Evolutionary conservation across 805 yeast species (phyloP).

Genomic region (Starmera dryadoides): DNA sequence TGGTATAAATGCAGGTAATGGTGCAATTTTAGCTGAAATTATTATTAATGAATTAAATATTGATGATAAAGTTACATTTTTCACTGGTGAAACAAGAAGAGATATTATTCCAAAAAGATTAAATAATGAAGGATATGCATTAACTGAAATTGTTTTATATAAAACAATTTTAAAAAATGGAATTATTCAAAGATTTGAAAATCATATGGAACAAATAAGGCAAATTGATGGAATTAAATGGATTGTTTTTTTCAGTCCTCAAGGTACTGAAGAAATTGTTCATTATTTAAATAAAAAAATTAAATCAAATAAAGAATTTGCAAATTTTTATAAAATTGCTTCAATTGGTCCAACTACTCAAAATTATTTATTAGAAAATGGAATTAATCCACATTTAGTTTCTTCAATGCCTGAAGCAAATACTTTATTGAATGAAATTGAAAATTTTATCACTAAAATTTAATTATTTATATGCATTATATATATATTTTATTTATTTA

Average conservation of each 20-base stretch:
- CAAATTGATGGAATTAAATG: slow-evolving; percentile 32
- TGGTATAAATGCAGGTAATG: slow-evolving; percentile 76
- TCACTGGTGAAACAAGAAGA: slow-evolving; percentile 81
- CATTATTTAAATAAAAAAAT: slow-evolving; percentile 26
- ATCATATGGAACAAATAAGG: slow-evolving; percentile 3
- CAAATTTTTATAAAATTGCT: slow-evolving; percentile 40
- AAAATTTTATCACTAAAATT: slow-evolving; percentile 1
- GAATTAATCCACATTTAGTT: slow-evolving; percentile 52
- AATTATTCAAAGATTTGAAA: slow-evolving; percentile 31
- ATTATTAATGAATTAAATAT: slow-evolving; percentile 31
- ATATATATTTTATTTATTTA: neutral
- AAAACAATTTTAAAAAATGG: slow-evolving; percentile 49
- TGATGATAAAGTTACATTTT: slow-evolving; percentile 44
- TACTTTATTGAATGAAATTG: slow-evolving; percentile 37
- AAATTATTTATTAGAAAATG: slow-evolving; percentile 43
- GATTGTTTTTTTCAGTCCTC: slow-evolving; percentile 88
- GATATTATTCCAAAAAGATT: slow-evolving; percentile 72
- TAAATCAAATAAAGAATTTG: slow-evolving; percentile 2
- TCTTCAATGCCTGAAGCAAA: slow-evolving; percentile 68
- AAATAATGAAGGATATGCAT: slow-evolving; percentile 29
- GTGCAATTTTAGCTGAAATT: slow-evolving; percentile 57
- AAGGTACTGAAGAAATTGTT: slow-evolving; percentile 67
- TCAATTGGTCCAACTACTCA: slow-evolving; percentile 93
- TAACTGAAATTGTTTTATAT: slow-evolving; percentile 62
- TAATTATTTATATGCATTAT: neutral